phyloP scores from a whole-genome alignment of 2,329 filamentous ascomycete species.

The Huntiella omanensis region DNA sequence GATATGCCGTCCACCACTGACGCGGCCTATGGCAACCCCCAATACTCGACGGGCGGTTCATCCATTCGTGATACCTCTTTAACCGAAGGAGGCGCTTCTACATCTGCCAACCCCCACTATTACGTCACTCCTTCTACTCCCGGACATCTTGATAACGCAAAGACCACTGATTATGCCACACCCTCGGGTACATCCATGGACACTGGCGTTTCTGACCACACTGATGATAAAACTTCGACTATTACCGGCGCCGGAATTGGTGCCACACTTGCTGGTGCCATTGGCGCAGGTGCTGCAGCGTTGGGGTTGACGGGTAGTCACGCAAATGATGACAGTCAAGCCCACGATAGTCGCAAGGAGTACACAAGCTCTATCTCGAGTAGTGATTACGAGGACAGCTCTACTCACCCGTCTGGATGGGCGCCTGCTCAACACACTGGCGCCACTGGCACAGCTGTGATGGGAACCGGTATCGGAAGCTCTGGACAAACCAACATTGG shows the following conservation, averaged over 20 bases:
- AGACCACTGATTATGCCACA: not conserved
- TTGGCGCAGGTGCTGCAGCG: slow-evolving; percentile 10
- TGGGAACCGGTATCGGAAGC: slow-evolving; percentile 2
- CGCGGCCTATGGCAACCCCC: too few species aligned
- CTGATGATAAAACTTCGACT: not conserved
- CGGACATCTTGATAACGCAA: not conserved
- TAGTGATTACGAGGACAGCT: slow-evolving; percentile 5
- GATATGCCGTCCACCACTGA: too few species aligned
- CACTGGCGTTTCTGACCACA: not conserved
- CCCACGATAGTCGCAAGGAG: slow-evolving; percentile 1
- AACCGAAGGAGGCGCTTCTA: not conserved
- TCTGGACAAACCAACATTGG: slow-evolving; percentile 1
- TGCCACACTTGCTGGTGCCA: slow-evolving; percentile 6
- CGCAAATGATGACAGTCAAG: not conserved
- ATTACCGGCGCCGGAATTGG: slow-evolving; percentile 2
- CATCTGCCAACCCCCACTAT: not conserved
- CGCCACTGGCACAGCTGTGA: not conserved
- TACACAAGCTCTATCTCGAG: slow-evolving; percentile 9
- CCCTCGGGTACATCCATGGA: not conserved
- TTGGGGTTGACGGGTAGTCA: slow-evolving; percentile 7
- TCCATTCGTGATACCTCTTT: not conserved
- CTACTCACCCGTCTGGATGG: not conserved
- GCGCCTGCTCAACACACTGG: slow-evolving; percentile 1
- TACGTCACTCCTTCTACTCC: slow-evolving; percentile 7
- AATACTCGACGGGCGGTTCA: too few species aligned